Base-by-base conservation (phyloP, 2,329 filamentous ascomycete species). In the Paraconiothyrium sp. region DNA sequence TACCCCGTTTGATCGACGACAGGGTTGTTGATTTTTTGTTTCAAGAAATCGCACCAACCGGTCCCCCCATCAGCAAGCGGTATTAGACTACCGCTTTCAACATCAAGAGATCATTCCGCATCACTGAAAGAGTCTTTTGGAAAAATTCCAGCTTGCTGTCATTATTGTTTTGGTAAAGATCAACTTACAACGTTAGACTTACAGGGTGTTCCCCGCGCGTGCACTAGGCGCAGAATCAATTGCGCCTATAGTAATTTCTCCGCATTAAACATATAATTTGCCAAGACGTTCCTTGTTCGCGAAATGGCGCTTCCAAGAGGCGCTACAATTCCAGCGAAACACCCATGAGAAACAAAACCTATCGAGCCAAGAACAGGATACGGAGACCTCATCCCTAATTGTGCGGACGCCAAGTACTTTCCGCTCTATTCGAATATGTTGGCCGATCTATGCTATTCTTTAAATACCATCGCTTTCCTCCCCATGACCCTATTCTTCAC, bases 261-360 rank as follows among this genome's bases (percentile, higher is more conserved):
- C 55, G 55, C 37, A 34, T 50, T 43, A 14, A 14, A 58, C 44
- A 41, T 50, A 32, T 9, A 41, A 47, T 27, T 27, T 20, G 55
- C 55, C 55, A 58, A 58, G 55, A 30, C 54, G n/a, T 27, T n/a
- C 14, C n/a, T 58, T 22, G 32, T 37, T 43, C 44, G 22, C 16
- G 50, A 27, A 39, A 11, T 44, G n/a, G 22, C 10, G 2, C 3
- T 47, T 10, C 49, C 47, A 60, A 50, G 59, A 43, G 27, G 46
- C 54, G 43, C 37, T 59, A 30, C 34, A 34, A 30, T 59, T 56
- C 47, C 41, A 57, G 60, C 58, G 50, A 65, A 65, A 65, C 55
- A 51, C 22, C 22, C 6, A 24, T 24, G n/a, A 58, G 46, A 50
- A 22, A 57, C 44, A 14, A 39, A 43, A 20, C 59, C n/a, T 27